Base-by-base conservation (phyloP, 2,329 filamentous ascomycete genomes). In the Cladosporium cucumerinum region DNA sequence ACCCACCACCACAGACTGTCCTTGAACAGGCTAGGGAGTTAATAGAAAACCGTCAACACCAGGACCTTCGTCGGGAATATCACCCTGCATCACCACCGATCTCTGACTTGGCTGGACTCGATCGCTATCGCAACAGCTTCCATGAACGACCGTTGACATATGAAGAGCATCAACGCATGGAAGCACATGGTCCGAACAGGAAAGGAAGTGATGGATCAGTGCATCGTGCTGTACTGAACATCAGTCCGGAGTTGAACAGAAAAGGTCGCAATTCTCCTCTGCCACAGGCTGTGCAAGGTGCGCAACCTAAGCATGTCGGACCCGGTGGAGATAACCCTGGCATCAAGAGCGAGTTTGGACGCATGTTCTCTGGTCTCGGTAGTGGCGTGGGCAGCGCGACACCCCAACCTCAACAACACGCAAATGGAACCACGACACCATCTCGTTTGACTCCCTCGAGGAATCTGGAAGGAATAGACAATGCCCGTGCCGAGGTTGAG, bases 281-380 rank as follows among this genome's bases (percentile, higher is more conserved):
- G 18, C 94, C 94, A 0, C 94, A 97, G 77, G 93, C 94, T 25
- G 93, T 97, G 0, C 93, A 97, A 74, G 94, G 94, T 25, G 93
- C 91, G 1, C 93, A 97, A 75, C 87, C 89, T 18, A 90, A 93
- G 71, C 86, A 90, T 46, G 85, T 90, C 61, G 91, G 90, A 3
- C 91, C 92, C 6, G 87, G 88, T 16, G 90, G 89, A 18, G 93
- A 97, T 75, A 73, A 75, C 57, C 90, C 92, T 12, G 90, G 90
- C 51, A 96, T 97, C 73, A 97, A 97, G 82, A 96, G 89, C 74
- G 94, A 97, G 75, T 93, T 97, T 75, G 93, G 93, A 30, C 89
- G 92, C 67, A 96, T 97, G 84, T 97, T 97, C 78, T 92, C 92
- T 21, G 94, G 94, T n/a, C 92, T 98, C 69, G 93, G 88, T 18